Evolutionary conservation across 2,329 filamentous ascomycete genomes (phyloP), one percentile per base, ranked within the genome.

Genomic region (Colletotrichum sp.): DNA sequence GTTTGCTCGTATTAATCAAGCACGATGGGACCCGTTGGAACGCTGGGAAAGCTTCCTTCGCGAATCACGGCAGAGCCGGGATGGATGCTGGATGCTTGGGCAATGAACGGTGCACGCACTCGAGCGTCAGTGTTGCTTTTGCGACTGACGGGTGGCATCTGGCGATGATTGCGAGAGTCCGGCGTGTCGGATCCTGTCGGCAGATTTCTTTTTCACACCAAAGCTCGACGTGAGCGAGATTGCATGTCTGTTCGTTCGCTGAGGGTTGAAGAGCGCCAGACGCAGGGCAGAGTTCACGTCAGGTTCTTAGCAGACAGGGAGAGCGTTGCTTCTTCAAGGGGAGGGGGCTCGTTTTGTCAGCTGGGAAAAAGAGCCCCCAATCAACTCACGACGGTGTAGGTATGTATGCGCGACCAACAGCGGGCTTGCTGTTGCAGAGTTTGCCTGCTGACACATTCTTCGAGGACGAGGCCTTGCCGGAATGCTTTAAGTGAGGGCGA

Each of bases 1-100:
- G 13, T 32, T 28, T 43, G 62, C 38, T 74, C 69, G 73, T 74
- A 74, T 72, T 72, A 63, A 74, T 72, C 69, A 74, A 74, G 69
- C 21, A 32, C 12, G 55, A 62, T 67, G 61, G 73, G 69, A 67
- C 69, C 56, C 36, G 43, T 67, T 74, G 73, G 73, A 72, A 74
- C 69, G 62, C 62, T 63, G 56, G 55, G 32, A 74, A 59, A 43
- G 26, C n/a, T 26, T 71, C 67, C 59, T 52, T 43, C 61, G 24
- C 34, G 52, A 32, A 26, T 24, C 43, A 67, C 71, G 67, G 71
- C 34, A 71, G 18, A 32, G 18, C 34, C 71, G 71, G 71, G 43
- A 52, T 52, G 43, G n/a, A 52, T 52, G 43, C 43, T 52, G 21
- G 43, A 65, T 65, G 71, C 26, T 12, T 36, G 65, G 38, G 52